phyloP scores from a whole-genome alignment of 2,329 filamentous ascomycete species.

The Blastomyces parvus region DNA sequence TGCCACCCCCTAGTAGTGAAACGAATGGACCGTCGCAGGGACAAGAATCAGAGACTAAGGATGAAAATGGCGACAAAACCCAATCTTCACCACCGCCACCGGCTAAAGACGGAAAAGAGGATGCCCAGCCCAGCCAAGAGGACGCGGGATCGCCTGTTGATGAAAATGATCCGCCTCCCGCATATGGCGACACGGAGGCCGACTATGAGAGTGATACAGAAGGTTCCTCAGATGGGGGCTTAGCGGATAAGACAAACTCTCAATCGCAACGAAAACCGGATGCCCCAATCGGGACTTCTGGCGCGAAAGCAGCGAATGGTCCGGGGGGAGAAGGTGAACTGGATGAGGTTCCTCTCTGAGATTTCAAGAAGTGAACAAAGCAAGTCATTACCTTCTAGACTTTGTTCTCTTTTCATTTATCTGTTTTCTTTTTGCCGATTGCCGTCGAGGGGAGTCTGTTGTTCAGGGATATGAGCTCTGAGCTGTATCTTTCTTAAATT shows the following conservation, averaged over 20 bases:
- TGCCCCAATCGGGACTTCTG: background rate
- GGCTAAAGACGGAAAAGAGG: conserved; percentile 15
- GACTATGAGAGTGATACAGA: conserved; percentile 15
- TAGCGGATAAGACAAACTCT: conserved; percentile 1
- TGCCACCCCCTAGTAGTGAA: conserved; percentile 20
- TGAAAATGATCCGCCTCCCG: conserved; percentile 12
- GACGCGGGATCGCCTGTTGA: conserved; percentile 11
- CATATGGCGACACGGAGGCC: conserved; percentile 8
- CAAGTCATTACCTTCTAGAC: background rate
- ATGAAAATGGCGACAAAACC: conserved; percentile 7
- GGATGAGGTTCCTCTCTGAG: conserved; percentile 19
- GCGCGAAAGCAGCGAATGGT: conserved; percentile 5
- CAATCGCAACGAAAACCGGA: background rate
- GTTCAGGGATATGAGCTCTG: background rate
- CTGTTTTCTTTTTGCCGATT: too few relatives aligned
- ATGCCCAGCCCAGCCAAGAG: background rate
- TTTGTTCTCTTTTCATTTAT: background rate
- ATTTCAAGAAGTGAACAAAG: background rate
- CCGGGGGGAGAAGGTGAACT: conserved; percentile 15
- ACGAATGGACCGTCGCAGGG: conserved; percentile 11
- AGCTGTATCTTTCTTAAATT: background rate
- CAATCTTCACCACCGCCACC: conserved; percentile 16
- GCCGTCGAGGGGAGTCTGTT: background rate
- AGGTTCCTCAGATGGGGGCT: conserved; percentile 3
- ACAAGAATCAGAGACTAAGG: conserved; percentile 12